Evolutionary conservation across 495 filamentous ascomycete species (phyloP).

Genomic region (Neurospora intermedia): DNA sequence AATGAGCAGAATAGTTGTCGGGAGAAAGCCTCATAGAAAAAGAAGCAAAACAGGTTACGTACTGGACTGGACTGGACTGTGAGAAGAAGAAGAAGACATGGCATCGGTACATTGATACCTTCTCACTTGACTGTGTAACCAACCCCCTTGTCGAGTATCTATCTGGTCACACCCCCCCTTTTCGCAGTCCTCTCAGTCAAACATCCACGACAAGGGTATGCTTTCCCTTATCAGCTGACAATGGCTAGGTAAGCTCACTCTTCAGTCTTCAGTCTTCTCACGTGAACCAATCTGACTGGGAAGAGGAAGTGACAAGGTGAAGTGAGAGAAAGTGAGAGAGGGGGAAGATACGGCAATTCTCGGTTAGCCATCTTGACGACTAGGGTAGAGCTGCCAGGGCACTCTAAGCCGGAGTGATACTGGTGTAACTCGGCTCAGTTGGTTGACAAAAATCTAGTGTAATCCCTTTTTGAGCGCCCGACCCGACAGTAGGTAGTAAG

Average conservation of each 20-base stretch:
- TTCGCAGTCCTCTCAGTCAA: not conserved
- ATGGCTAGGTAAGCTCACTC: not conserved
- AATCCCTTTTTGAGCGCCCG: too few relatives aligned
- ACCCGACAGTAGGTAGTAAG: too few relatives aligned
- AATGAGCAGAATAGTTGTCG: not conserved
- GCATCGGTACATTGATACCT: too few relatives aligned
- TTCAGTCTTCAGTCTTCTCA: not conserved
- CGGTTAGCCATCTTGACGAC: too few relatives aligned
- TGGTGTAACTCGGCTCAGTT: too few relatives aligned
- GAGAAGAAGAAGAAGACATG: too few relatives aligned
- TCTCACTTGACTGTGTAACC: not conserved
- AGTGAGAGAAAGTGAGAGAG: not conserved
- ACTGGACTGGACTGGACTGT: not conserved
- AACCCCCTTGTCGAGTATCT: not conserved
- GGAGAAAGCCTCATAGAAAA: too few relatives aligned
- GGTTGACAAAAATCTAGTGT: too few relatives aligned
- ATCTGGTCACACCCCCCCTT: not conserved
- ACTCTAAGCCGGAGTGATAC: too few relatives aligned
- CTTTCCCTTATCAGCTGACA: not conserved
- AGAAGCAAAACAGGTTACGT: not conserved
- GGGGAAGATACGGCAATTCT: not conserved
- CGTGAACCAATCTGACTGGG: not conserved
- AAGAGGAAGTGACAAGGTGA: not conserved
- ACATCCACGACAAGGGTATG: not conserved
- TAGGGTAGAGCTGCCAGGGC: too few relatives aligned